Evolutionary conservation across 1,284 basidiomycete genomes (phyloP).

Genomic region (Rhodotorula sp.): DNA sequence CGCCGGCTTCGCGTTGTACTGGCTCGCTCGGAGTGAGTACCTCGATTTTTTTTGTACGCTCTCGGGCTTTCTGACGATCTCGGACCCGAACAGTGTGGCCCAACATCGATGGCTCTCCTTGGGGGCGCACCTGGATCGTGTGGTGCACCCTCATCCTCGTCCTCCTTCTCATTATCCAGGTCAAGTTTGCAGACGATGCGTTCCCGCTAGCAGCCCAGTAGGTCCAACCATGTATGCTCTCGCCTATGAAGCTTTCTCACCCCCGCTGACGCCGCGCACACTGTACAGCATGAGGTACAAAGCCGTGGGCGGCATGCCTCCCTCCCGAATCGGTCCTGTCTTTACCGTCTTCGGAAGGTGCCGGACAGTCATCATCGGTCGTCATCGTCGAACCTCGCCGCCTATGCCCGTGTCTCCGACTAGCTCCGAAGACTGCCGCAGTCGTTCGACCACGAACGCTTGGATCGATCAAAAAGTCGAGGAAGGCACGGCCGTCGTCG

Average conservation of each 20-base stretch:
- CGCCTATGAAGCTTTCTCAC: not conserved
- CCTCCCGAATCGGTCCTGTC: not conserved
- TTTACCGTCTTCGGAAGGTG: not conserved
- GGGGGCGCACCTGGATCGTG: conserved; percentile 21
- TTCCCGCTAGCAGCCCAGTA: conserved; percentile 12
- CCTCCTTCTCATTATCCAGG: conserved; percentile 15
- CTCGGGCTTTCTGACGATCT: too few relatives aligned
- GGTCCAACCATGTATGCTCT: not conserved
- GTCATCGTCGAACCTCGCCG: not conserved
- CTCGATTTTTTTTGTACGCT: rapidly evolving
- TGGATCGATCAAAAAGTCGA: not conserved
- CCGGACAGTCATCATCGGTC: not conserved
- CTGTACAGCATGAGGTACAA: not conserved
- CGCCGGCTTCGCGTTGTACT: conserved; percentile 26
- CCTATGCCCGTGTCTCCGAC: not conserved
- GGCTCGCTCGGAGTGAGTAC: conserved; percentile 27
- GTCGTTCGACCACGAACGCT: not conserved
- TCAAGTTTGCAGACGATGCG: conserved; percentile 20
- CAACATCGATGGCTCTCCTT: conserved; percentile 11
- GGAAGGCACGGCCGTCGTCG: not conserved
- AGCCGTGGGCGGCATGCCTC: not conserved
- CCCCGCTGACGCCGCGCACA: not conserved
- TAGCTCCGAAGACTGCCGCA: not conserved
- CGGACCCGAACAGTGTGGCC: conserved; percentile 16
- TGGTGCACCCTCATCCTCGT: conserved; percentile 11